Base-by-base conservation (phyloP, 176 grass and related monocot genomes). In the Chloris gayana region DNA sequence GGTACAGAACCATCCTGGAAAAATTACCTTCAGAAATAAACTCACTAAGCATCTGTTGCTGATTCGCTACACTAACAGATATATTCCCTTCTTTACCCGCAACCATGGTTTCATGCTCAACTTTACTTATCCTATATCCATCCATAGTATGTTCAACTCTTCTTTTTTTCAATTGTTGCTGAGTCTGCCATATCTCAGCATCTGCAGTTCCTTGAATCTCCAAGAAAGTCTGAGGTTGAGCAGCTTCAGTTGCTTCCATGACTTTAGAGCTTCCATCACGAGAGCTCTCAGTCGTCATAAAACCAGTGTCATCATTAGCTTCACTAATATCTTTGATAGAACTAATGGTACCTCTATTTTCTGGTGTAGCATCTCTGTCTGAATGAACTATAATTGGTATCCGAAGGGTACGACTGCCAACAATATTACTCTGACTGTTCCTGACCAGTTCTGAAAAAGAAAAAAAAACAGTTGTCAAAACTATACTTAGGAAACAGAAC, bases 21-120 rank as follows among this genome's bases (percentile, higher is more conserved):
- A 70, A 70, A 53, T 47, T 89, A 85, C 87, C 87, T 85, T 32
- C 44, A 71, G 87, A 89, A 81, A 89, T 71, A 7, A 64, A 8
- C 4, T 30, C 53, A 3, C 5, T 46, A 70, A 24, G 29, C 35
- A 30, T 71, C 17, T 76, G 24, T n/a, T 64, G 5, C 41, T 3
- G 15, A 5, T 64, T 22, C 35, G 46, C 58, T 44, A 45, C 69
- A 80, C 41, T 27, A 71, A 29, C 13, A 56, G 72, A 25, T 2
- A 35, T 70, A 45, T 57, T 56, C 32, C 62, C 54, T 76, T 84
- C 64, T 84, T 80, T 61, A 84, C 33, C 54, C 9, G 14, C 39
- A 26, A 4, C 30, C 27, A 24, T 64, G 41, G 76, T 70, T 54
- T 61, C 64, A 70, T 80, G 34, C 54, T 70, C 64, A 80, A 27